Evolutionary conservation across 1,284 basidiomycete species (phyloP), one percentile per base, ranked within the genome.

Genomic region (Dichomitus squalens): DNA sequence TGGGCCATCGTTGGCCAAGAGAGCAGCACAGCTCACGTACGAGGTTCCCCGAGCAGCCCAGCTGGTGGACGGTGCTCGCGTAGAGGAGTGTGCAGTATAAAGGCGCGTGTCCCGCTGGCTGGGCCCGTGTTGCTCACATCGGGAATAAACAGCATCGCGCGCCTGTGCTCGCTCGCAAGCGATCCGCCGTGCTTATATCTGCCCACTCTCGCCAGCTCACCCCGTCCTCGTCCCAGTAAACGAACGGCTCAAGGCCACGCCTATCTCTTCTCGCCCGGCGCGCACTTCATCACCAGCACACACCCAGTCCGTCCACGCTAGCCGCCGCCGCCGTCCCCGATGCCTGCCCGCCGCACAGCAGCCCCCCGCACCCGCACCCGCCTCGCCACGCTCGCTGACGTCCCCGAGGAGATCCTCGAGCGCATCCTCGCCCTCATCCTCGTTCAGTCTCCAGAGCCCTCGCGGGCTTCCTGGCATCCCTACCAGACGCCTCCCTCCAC

Each of bases 391-490:
- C 68, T 82, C 44, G 66, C 70, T n/a, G 66, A 70, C 40, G 75
- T 84, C 55, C 84, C 83, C 7, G 83, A 85, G 72, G 84, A 85
- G 65, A 73, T 85, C 60, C 71, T 85, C 54, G 78, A 79, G 56
- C 77, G 76, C 57, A 81, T 85, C 59, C 75, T 85, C 56, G 59
- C 71, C 0, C 73, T 77, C 59, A 69, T 72, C 16, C 68, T 81
- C 52, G 53, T 72, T 69, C 36, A 65, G 64, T 7, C 63, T 63
- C 29, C 64, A 55, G 52, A 54, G 34, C 31, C 57, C 27, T 50
- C 36, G 43, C 64, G 62, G 47, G 70, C 73, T 11, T 39, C 68
- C 4, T 75, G 74, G 71, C 72, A 76, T 39, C 59, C 55, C 59
- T 66, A 50, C 66, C 55, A 52, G 29, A 41, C 59, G 23, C 35